A percentile compares a stretch with the other conserved stretches of the same genome.
These are phyloP conservation scores for Aspergillus indologenus DNA, from an alignment of 495 filamentous ascomycete species.

Conservation along the genomic window DNA sequence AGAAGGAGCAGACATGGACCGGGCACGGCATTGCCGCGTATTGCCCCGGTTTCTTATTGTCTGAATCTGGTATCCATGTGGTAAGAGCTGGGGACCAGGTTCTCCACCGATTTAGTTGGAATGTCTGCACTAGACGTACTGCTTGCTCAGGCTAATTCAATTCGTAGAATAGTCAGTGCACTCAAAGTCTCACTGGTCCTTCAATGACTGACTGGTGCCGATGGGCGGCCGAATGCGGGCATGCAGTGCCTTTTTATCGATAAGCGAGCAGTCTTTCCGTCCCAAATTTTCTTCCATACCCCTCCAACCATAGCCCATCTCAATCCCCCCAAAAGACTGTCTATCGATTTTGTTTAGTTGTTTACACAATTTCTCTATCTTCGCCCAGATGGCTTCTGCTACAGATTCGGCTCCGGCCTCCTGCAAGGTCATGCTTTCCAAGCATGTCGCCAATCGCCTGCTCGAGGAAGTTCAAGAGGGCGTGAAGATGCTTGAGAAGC, in stretches of 20 bases:
- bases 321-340: conserved; percentile 15
- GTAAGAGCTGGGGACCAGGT: background rate
- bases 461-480: conserved; percentile 72
- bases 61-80: background rate
- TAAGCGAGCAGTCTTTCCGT: conserved; percentile 42
- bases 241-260: conserved; percentile 41
- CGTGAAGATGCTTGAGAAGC: conserved; percentile 61
- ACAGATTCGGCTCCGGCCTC: conserved; percentile 45
- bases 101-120: background rate
- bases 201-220: background rate
- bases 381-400: conserved; percentile 35
- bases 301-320: conserved; percentile 20
- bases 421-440: conserved; percentile 89
- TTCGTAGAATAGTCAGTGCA: background rate
- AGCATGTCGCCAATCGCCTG: conserved; percentile 75
- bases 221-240: conserved; percentile 35
- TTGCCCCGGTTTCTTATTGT: background rate
- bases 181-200: background rate
- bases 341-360: conserved; percentile 13
- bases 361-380: conserved; percentile 3
- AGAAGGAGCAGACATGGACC: background rate
- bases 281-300: conserved; percentile 28
- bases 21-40: background rate
- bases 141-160: background rate
- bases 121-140: background rate